These are phyloP conservation scores for Asterophora parasitica DNA, from an alignment of 768 basidiomycete genomes.

Conservation along the genomic window DNA sequence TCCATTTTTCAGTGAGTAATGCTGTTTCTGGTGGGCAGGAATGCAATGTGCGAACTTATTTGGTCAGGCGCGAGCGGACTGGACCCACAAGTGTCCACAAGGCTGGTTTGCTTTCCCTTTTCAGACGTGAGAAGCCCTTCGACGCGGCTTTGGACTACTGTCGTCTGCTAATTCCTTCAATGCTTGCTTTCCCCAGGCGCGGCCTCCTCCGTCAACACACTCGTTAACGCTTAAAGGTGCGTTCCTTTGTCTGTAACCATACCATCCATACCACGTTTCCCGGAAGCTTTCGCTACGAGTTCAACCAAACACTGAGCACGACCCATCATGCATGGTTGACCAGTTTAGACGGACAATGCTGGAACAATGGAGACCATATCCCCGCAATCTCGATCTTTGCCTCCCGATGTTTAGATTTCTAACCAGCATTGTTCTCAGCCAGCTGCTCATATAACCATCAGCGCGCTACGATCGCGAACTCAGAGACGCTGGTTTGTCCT, in stretches of 20 bases:
- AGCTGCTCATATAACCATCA: slow-evolving; percentile 25
- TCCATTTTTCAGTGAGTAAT: slow-evolving; percentile 21
- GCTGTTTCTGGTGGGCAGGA: slow-evolving; percentile 4
- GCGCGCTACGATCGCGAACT: slow-evolving; percentile 17
- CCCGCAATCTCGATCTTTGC: slow-evolving; percentile 20
- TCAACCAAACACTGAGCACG: slow-evolving; percentile 6
- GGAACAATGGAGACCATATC: slow-evolving; percentile 20
- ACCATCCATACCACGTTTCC: slow-evolving; percentile 4
- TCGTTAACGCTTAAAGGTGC: slow-evolving; percentile 54
- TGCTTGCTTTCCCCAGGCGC: slow-evolving; percentile 41
- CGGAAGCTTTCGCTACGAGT: slow-evolving; percentile 6
- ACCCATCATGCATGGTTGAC: slow-evolving; percentile 7
- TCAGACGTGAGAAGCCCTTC: slow-evolving; percentile 35
- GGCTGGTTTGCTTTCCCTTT: slow-evolving; percentile 34
- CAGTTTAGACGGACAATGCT: slow-evolving; percentile 20
- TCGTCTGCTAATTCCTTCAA: slow-evolving; percentile 15
- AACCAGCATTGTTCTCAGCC: slow-evolving; percentile 28
- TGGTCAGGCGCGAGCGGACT: slow-evolving; percentile 30
- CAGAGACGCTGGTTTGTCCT: slow-evolving; percentile 26
- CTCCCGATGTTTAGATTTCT: slow-evolving; percentile 10
- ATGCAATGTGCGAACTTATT: slow-evolving; percentile 22
- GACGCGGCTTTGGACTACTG: slow-evolving; percentile 19
- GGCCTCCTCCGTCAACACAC: slow-evolving; percentile 66
- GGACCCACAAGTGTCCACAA: slow-evolving; percentile 56
- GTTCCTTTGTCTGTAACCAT: slow-evolving; percentile 19